Base-by-base conservation (phyloP, 169 alveolate genomes). In the Plasmodium berghei region DNA sequence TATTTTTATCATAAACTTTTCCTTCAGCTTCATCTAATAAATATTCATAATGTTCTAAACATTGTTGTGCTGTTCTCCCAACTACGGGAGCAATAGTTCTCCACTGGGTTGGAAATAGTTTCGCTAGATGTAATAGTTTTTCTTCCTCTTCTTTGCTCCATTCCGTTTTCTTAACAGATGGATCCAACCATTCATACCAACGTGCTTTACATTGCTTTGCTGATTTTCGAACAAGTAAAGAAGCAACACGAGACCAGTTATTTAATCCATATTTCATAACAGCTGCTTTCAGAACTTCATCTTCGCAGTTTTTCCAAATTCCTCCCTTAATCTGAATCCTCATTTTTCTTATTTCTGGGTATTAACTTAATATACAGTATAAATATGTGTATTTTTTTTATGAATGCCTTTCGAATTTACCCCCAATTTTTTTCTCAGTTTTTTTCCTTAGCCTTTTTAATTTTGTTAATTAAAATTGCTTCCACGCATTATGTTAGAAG, bases 121-220 rank as follows among this genome's bases (percentile, higher is more conserved):
- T 99, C 14, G 99, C 99, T 71, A 98, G 95, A 89, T 99, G 99
- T 67, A 99, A 97, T 48, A 99, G 97, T 90, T 98, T 98, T 92
- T 98, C 99, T 85, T 99, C 99, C 92, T 99, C 99, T 63, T 98
- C 99, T 87, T 99, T 96, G 14, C 99, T 97, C 99, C 99, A 99
- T 93, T 98, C 99, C 0, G 99, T 98, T 92, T 99, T 98, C 93
- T 97, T 98, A 67, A 99, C 99, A 86, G 97, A 96, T 14, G 99
- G 99, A 90, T 98, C 99, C 46, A 99, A 95, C 99, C 99, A 97
- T 88, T 97, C 99, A 92, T 97, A 97, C 99, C 99, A 98, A 85
- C 99, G 95, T 61, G 99, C 99, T 92, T 98, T 98, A 94, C 99
- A 99, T 89, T 99, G 99, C 87, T 98, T 98, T 16, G 99, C 99